Percentiles rank a stretch among this genome's conserved stretches.
Evolutionary conservation across 371 early-diverging fungal genomes (phyloP).

Genomic region (Mucor mucedo): DNA sequence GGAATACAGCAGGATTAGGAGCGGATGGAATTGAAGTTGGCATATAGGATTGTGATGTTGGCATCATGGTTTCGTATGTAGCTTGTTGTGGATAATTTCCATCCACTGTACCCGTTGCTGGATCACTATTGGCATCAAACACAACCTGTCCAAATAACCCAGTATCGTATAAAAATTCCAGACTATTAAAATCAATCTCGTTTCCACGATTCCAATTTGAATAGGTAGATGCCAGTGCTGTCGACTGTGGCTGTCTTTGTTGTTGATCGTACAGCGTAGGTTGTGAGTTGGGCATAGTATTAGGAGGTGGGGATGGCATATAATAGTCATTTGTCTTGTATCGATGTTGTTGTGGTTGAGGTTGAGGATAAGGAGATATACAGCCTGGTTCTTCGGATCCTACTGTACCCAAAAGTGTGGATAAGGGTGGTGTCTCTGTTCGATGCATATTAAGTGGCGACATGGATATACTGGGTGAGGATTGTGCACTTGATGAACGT

Average conservation of each 20-base stretch:
- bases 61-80: background rate
- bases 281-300: background rate
- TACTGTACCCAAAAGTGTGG: constrained; percentile 3
- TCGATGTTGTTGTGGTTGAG: background rate
- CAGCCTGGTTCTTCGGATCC: background rate
- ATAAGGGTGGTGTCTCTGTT: constrained; percentile 7
- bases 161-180: constrained; percentile 46
- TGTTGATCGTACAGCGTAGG: background rate
- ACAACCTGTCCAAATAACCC: constrained; percentile 51
- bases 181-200: constrained; percentile 47
- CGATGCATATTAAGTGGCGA: background rate
- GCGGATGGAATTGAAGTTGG: background rate
- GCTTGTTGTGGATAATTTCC: constrained; percentile 3
- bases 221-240: constrained; percentile 5
- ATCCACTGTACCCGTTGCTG: background rate
- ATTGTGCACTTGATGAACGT: constrained; percentile 11
- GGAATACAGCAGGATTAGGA: constrained; percentile 3
- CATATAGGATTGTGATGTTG: constrained; percentile 2
- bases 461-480: constrained; percentile 3
- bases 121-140: constrained; percentile 34
- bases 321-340: constrained; percentile 10
- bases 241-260: constrained; percentile 8
- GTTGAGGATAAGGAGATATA: background rate
- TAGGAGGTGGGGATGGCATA: constrained; percentile 8
- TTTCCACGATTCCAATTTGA: constrained; percentile 23